Evolutionary conservation across 2,329 filamentous ascomycete genomes (phyloP).

Genomic region (Aphanocladium album): DNA sequence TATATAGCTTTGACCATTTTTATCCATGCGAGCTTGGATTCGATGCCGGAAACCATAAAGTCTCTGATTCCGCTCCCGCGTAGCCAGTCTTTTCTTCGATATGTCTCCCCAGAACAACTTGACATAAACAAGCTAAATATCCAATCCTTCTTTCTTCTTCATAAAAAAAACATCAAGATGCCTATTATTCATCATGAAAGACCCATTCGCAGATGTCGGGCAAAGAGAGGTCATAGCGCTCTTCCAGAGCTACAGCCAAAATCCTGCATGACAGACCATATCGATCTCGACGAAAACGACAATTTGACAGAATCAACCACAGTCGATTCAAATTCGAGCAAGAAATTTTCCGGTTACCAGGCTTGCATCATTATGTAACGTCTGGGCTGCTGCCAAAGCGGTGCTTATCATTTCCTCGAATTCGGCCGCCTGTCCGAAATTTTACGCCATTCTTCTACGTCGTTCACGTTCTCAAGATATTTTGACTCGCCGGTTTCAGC

Average conservation of each 20-base stretch:
- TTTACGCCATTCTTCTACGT: neutral
- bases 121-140: neutral
- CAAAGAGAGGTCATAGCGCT: neutral
- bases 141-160: neutral
- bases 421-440: neutral
- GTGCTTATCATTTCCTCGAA: neutral
- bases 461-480: neutral
- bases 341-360: conserved; percentile 8
- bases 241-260: neutral
- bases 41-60: neutral
- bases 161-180: neutral
- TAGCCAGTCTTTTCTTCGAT: neutral
- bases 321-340: neutral
- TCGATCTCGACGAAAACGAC: neutral
- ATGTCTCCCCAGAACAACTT: neutral
- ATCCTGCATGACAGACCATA: neutral
- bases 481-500: conserved; percentile 7
- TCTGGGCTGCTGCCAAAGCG: neutral
- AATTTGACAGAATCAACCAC: neutral
- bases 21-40: neutral
- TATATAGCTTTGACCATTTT: conserved; percentile 24
- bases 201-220: neutral
- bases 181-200: neutral
- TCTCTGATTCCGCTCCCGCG: neutral
- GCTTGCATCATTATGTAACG: neutral